Evolutionary conservation across 2,329 filamentous ascomycete genomes (phyloP).

Genomic region (Pseudocercospora cruenta): DNA sequence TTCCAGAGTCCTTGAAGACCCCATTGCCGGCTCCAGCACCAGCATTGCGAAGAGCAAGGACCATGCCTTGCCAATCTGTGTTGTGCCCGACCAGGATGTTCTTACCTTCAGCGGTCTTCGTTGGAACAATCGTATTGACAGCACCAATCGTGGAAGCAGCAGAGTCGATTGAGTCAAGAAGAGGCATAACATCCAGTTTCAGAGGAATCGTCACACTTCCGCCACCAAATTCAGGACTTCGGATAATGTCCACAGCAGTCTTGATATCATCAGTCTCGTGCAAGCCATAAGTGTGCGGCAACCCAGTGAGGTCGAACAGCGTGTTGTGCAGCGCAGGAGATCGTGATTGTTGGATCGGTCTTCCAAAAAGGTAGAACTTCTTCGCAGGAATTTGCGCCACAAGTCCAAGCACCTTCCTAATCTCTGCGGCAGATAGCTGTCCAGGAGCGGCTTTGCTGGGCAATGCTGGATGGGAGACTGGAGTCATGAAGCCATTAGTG

Average conservation of each 20-base stretch:
- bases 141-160: constrained; percentile 85
- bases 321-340: constrained; percentile 90
- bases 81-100: constrained; percentile 76
- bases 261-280: constrained; percentile 71
- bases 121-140: constrained; percentile 86
- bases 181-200: constrained; percentile 81
- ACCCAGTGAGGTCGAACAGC: constrained; percentile 73
- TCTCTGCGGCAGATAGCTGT: constrained; percentile 87
- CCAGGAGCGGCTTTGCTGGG: constrained; percentile 93
- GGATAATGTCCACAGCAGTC: constrained; percentile 68
- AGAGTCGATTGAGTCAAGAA: constrained; percentile 78
- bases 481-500: constrained; percentile 89
- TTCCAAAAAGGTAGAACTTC: constrained; percentile 86
- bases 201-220: constrained; percentile 95
- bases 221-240: constrained; percentile 77
- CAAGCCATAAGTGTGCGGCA: constrained; percentile 80
- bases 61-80: constrained; percentile 95
- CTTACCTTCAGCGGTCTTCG: constrained; percentile 42
- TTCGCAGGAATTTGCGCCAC: constrained; percentile 76
- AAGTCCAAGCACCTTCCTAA: constrained; percentile 75
- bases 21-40: constrained; percentile 56
- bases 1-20: constrained; percentile 58
- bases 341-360: constrained; percentile 77
- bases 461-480: constrained; percentile 86
- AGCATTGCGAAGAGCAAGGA: constrained; percentile 71